phyloP scores from a whole-genome alignment of 106 monocot species.

The Allium cepa region DNA sequence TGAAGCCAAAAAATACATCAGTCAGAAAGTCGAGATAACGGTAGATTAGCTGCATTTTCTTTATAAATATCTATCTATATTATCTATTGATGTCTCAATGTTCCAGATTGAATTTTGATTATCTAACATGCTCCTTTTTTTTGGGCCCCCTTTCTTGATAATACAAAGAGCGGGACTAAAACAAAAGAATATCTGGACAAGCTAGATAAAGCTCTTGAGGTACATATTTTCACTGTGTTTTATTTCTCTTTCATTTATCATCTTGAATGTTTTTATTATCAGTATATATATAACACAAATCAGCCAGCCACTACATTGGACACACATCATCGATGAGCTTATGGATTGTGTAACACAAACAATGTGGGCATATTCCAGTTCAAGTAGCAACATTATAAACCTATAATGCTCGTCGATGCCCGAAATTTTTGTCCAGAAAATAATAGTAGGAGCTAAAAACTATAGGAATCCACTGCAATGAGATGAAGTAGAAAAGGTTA shows the following conservation, averaged over 20 bases:
- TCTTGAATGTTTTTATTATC: no score
- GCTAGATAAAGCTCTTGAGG: constrained; percentile 82
- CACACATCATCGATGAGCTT: no score
- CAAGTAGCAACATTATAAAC: no score
- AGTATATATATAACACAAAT: no score
- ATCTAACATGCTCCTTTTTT: neutral
- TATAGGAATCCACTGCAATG: no score
- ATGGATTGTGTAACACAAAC: no score
- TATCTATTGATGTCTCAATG: neutral
- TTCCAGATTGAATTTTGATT: neutral
- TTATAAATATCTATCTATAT: neutral
- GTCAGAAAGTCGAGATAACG: constrained; percentile 76
- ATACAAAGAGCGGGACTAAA: constrained; percentile 67
- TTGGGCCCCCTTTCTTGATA: neutral
- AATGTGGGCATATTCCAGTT: no score
- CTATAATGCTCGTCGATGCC: no score
- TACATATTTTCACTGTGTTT: constrained; percentile 13
- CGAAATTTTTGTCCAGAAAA: no score
- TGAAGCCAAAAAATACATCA: constrained; percentile 64
- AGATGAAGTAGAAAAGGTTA: no score
- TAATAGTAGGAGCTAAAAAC: no score
- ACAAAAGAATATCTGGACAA: constrained; percentile 69
- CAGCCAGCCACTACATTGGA: no score
- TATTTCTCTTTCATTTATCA: neutral
- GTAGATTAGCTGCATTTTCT: constrained; percentile 22